Evolutionary conservation across 805 yeast species (phyloP), one percentile per base, ranked within the genome.

Genomic region (Peterozyma toletana): DNA sequence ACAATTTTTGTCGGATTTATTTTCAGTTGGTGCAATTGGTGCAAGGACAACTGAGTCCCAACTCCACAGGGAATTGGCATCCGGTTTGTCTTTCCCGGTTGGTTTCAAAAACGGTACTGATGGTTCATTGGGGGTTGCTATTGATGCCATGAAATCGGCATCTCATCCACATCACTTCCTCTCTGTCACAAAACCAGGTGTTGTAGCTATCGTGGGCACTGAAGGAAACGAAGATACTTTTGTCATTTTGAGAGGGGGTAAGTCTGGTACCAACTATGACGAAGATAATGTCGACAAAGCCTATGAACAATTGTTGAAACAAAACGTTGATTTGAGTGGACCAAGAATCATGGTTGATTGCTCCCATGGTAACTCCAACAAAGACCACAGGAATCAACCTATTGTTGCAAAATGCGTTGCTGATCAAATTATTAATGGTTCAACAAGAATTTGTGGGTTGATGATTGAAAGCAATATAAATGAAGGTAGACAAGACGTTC

Each of bases 1-100:
- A 1, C 96, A 91, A 72, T 91, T 85, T 68, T 75, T 91, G 57
- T 79, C 93, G 41, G 99, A 91, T 64, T 78, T 91, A 53, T 84
- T 91, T 75, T 86, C 96, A 21, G 78, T 93, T 43, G 99, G 99
- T 58, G 99, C 99, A 40, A 90, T 91, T 63, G 99, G 99, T 57
- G 99, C 99, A 35, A 84, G 99, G 74, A 91, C 99, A 38, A 91
- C 99, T 35, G 99, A 91, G 71, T 89, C 96, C 35, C 99, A 91
- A 71, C 78, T 91, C 43, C 99, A 91, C 66, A 83, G 99, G 65
- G 99, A 91, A 66, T 77, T 91, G 53, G 96, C 98, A 3, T 89
- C 97, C 1, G 99, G 98, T 30, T 71, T 93, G 39, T 86, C 96
- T 3, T 91, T 93, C 88, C 99, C 99, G 37, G 88, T 91, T 47